Evolutionary conservation across 257 asterid genomes (phyloP), one percentile per base, ranked within the genome.

Genomic region (Solanum chilense): DNA sequence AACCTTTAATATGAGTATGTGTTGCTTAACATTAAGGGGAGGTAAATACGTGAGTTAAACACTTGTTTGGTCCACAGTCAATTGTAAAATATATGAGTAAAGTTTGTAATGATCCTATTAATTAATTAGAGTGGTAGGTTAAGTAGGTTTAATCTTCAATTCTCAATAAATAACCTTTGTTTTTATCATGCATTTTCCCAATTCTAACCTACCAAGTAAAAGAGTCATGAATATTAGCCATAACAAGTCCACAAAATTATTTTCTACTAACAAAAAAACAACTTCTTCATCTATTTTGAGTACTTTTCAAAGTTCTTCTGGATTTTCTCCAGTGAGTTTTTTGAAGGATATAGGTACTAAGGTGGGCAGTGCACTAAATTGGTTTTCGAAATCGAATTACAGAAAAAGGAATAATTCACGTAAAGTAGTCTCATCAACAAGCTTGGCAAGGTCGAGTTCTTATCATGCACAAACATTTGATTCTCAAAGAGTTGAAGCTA

Each of bases 401-500:
- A 88, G 93, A 66, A 88, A 85, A 85, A 91, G 92, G 81, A 84
- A 90, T 70, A 70, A 70, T 86, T 92, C 98, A 23, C 45, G 94
- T 2, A 92, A 92, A 85, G 82, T 73, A 73, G 94, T 94, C n/a
- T 93, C 99, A 14, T 93, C 97, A 1, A 93, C 94, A 60, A 90
- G 87, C 45, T 80, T 95, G 58, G 92, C 89, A 12, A 92, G 96
- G 88, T 94, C 98, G 12, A 91, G 93, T 39, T 95, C 99, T 0
- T 94, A 92, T 62, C 31, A 62, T 75, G 96, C 92, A 41, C 96
- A 93, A 60, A 91, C 92, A 1, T 91, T 95, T 31, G 99, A 96
- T 86, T 93, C 95, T 35, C 98, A 95, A 58, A 89, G 98, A 86
- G 98, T 96, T 14, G 97, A 96, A 89, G 98, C 99, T 62, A 92